Evolutionary conservation across 768 basidiomycete species (phyloP), one percentile per base, ranked within the genome.

Genomic region (Sutorius australiensis): DNA sequence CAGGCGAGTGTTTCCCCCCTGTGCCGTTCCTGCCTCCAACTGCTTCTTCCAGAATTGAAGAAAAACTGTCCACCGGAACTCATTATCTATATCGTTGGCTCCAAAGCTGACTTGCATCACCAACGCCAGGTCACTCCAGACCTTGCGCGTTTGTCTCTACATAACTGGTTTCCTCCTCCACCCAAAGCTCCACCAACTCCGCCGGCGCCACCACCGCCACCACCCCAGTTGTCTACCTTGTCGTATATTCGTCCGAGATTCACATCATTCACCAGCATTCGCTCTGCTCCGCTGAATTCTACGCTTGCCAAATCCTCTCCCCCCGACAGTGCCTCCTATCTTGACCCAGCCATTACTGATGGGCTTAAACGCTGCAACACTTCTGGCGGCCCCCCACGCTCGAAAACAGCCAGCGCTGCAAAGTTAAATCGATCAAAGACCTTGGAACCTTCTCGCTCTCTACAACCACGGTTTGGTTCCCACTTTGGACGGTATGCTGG

Each of bases 51-150:
- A 92, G 91, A 93, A 73, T 78, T 92, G 58, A 92, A 88, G 81
- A 91, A 88, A 80, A 92, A 92, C 67, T 91, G 89, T 63, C 77
- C 87, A 39, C 81, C 87, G 45, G 92, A 95, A 64, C 80, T 94
- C 53, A 86, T 95, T 68, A 92, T 97, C 63, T 93, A 94, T 71
- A 91, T 98, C 63, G 93, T 97, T 61, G 94, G 95, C 52, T 84
- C 94, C 57, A 98, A 98, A 71, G 87, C 89, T 62, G 89, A 92
- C 75, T 79, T 92, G 54, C 70, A 80, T 54, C 74, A 76, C 37
- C 77, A 83, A 56, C 83, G 89, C 43, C 84, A 89, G 64, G 87
- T 92, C 57, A 87, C 89, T 6, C 75, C 86, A 48, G 91, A 92
- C 70, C 78, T 87, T 53, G 92, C 89, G 49, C 84, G 89, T n/a